These are phyloP conservation scores for Coemansia sp. DNA, from an alignment of 192 early-diverging fungal species.

Conservation along the genomic window DNA sequence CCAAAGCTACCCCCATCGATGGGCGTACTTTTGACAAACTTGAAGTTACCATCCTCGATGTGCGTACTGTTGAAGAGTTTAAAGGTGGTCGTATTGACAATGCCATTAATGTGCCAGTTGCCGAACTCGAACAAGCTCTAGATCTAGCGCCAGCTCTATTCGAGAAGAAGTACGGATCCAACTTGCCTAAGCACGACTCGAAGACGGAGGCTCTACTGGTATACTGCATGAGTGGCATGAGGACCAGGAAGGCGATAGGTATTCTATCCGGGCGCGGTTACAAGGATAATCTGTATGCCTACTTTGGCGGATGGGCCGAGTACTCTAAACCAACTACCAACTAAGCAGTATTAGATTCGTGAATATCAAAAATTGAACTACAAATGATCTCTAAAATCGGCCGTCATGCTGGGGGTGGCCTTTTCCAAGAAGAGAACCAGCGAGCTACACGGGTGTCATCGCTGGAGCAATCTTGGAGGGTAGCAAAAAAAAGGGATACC, in stretches of 20 bases:
- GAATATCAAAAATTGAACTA: no score
- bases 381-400: no score
- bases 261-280: conserved; percentile 16
- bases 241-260: conserved; percentile 22
- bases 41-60: conserved; percentile 30
- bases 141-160: conserved; percentile 19
- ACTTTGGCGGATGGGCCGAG: conserved; percentile 34
- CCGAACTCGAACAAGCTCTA: conserved; percentile 22
- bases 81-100: conserved; percentile 20
- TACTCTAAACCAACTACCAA: neutral
- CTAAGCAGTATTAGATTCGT: no score
- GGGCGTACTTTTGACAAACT: neutral
- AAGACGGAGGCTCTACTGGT: conserved; percentile 18
- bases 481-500: no score
- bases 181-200: conserved; percentile 18
- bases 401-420: no score
- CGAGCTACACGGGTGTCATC: no score
- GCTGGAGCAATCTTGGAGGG: no score
- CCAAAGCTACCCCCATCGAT: no score
- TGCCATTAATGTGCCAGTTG: conserved; percentile 33
- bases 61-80: conserved; percentile 29
- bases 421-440: no score
- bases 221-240: conserved; percentile 31
- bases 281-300: conserved; percentile 30
- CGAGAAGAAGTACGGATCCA: conserved; percentile 20